These are phyloP conservation scores for Tremellales sp. DNA, from an alignment of 1,284 basidiomycete genomes.

Conservation along the genomic window DNA sequence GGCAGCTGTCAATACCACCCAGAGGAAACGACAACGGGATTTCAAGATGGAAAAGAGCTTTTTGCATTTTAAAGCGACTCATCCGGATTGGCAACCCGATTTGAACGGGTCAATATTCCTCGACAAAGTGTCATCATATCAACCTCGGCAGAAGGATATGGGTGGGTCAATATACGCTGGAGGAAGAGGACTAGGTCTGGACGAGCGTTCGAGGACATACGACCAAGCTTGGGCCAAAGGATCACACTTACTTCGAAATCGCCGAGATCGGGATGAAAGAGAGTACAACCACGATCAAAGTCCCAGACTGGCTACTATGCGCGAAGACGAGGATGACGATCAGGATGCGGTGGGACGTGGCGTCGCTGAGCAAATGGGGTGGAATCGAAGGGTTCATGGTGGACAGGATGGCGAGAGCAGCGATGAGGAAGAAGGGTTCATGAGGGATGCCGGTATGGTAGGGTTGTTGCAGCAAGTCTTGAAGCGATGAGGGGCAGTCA, in stretches of 20 bases:
- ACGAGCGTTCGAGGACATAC: not conserved
- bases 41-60: constrained; percentile 99
- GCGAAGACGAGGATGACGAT: constrained; percentile 7
- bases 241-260: not conserved
- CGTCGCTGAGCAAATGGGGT: no score
- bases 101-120: constrained; percentile 80
- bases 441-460: constrained; percentile 38
- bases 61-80: constrained; percentile 89
- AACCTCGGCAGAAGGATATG: not conserved
- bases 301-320: not conserved
- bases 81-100: constrained; percentile 94
- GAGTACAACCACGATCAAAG: not conserved
- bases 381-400: not conserved
- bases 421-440: constrained; percentile 22
- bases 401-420: constrained; percentile 16
- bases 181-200: not conserved
- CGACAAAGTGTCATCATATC: constrained; percentile 59
- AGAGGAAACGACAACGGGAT: constrained; percentile 48
- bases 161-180: no score
- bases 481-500: constrained; percentile 31
- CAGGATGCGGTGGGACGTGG: constrained; percentile 3
- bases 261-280: not conserved
- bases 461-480: constrained; percentile 45
- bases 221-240: not conserved
- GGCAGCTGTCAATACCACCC: not conserved